Conservation (phyloP, 768 basidiomycete species). For the Suillus subluteus region DNA sequence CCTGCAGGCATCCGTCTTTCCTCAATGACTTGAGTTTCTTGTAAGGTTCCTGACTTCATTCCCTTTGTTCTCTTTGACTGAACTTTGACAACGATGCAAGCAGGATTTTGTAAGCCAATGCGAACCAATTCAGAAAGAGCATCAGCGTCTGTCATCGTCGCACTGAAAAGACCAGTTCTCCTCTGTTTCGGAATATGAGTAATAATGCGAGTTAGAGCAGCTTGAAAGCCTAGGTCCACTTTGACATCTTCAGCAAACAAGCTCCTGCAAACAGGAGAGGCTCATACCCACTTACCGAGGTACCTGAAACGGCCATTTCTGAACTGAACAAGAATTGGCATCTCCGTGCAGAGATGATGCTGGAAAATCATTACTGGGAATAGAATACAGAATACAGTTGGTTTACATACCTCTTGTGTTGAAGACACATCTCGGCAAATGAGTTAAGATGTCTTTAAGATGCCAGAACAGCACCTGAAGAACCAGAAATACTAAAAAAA, state of each 20-base stretch:
- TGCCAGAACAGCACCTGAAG: too few relatives aligned
- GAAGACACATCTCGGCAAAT: too few relatives aligned
- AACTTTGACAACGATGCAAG: slow-evolving; percentile 91
- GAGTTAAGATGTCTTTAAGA: too few relatives aligned
- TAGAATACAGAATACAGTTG: too few relatives aligned
- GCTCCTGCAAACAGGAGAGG: not conserved
- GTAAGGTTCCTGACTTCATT: slow-evolving; percentile 22
- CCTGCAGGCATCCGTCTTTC: slow-evolving; percentile 79
- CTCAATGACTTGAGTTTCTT: slow-evolving; percentile 53
- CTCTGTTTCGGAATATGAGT: slow-evolving; percentile 93
- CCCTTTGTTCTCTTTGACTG: slow-evolving; percentile 65
- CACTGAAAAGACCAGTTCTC: slow-evolving; percentile 94
- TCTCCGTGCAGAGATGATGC: too few relatives aligned
- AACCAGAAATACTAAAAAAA: too few relatives aligned
- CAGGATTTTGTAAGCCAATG: slow-evolving; percentile 91
- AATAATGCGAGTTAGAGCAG: slow-evolving; percentile 75
- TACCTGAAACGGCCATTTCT: too few relatives aligned
- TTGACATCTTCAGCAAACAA: slow-evolving; percentile 29
- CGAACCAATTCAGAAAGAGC: slow-evolving; percentile 91
- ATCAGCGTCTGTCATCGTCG: slow-evolving; percentile 96
- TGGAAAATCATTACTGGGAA: too few relatives aligned
- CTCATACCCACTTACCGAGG: too few relatives aligned
- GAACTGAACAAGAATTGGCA: too few relatives aligned
- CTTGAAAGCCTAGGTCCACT: slow-evolving; percentile 84
- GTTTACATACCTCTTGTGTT: too few relatives aligned